Percentiles rank a stretch among this genome's conserved stretches.
These are phyloP conservation scores for Pelomyxa schiedti DNA, from an alignment of 78 protist genomes.

Conservation along the genomic window DNA sequence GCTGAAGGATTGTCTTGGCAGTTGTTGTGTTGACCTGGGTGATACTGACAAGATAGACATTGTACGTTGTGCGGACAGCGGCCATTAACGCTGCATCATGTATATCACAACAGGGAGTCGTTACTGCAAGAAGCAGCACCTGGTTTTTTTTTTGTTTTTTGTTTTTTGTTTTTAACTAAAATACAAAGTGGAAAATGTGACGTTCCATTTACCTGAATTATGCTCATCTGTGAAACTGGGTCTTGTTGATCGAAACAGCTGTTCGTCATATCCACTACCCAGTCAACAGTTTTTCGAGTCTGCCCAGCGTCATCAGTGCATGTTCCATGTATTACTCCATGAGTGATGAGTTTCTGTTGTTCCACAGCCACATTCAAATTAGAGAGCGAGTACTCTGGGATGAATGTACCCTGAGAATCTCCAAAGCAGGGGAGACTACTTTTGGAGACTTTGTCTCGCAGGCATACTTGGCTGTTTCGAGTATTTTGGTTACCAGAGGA, in stretches of 20 bases:
- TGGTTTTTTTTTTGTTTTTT: not conserved
- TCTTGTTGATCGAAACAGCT: conserved; percentile 33
- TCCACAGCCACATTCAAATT: not conserved
- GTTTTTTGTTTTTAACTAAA: not conserved
- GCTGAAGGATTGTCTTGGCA: conserved; percentile 28
- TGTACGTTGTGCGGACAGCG: conserved; percentile 52
- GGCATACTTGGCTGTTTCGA: conserved; percentile 25
- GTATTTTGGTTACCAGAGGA: not conserved
- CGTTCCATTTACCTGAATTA: conserved; percentile 27
- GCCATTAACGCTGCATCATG: conserved; percentile 67
- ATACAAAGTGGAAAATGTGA: not conserved
- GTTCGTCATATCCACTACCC: conserved; percentile 28
- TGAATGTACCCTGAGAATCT: conserved; percentile 23
- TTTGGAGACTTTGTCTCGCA: conserved; percentile 50
- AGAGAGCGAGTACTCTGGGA: not conserved
- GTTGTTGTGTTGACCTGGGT: conserved; percentile 13
- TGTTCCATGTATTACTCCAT: conserved; percentile 30
- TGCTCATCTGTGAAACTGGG: conserved; percentile 55
- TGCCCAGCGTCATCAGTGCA: conserved; percentile 3
- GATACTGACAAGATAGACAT: conserved; percentile 42
- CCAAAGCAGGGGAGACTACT: conserved; percentile 32
- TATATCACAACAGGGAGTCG: conserved; percentile 36
- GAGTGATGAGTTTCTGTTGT: conserved; percentile 39
- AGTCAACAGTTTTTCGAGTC: not conserved
- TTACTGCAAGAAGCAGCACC: conserved; percentile 56